phyloP scores from a whole-genome alignment of 441 rosid species.

The Croton laevigatus region DNA sequence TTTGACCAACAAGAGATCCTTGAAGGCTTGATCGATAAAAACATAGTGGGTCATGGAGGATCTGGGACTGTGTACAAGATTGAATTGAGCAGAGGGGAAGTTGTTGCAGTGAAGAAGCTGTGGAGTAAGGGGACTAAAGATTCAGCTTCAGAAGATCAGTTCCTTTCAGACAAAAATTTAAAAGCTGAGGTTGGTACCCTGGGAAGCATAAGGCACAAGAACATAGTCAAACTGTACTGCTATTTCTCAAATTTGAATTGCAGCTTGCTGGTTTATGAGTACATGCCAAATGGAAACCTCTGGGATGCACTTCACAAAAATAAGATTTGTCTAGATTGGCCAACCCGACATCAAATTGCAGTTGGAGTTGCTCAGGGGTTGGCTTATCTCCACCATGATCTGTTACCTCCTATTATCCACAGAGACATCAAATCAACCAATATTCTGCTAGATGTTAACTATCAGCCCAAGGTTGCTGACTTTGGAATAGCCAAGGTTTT shows the following conservation, averaged over 20 bases:
- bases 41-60: conserved; percentile 90
- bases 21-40: conserved; percentile 68
- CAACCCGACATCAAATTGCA: conserved; percentile 81
- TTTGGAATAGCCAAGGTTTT: conserved; percentile 95
- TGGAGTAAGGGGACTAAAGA: conserved; percentile 64
- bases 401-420: conserved; percentile 70
- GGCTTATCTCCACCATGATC: conserved; percentile 92
- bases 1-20: conserved; percentile 68
- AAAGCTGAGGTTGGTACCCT: conserved; percentile 88
- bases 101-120: conserved; percentile 81
- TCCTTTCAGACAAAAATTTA: conserved; percentile 49
- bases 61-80: conserved; percentile 81
- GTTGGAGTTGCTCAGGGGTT: conserved; percentile 90
- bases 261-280: conserved; percentile 78
- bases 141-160: conserved; percentile 44
- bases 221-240: conserved; percentile 82
- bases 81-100: conserved; percentile 61
- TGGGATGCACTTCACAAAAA: conserved; percentile 86
- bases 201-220: conserved; percentile 81
- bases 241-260: conserved; percentile 65
- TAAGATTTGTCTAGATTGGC: conserved; percentile 58
- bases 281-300: conserved; percentile 88
- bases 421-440: conserved; percentile 93
- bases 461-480: conserved; percentile 86
- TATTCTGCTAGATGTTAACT: conserved; percentile 65